A percentile compares a stretch with the other conserved stretches of the same genome.
These are phyloP conservation scores for Teunomyces kruisii DNA, from an alignment of 805 yeast species.

Conservation along the genomic window DNA sequence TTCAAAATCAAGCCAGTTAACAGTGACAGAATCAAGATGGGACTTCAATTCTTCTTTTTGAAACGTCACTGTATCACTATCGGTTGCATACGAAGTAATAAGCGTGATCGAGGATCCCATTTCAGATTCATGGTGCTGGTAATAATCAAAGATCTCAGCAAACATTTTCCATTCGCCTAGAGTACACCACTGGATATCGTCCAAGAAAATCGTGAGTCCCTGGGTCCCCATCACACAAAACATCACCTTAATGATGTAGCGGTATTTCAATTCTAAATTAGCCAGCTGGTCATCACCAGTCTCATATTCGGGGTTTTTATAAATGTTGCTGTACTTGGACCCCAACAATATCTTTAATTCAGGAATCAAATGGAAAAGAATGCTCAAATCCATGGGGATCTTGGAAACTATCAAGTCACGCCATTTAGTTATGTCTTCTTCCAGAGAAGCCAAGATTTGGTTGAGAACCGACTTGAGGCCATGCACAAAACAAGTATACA, in stretches of 20 bases:
- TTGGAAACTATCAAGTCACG: constrained; percentile 37
- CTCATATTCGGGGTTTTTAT: constrained; percentile 3
- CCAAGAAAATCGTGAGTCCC: constrained; percentile 46
- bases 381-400: constrained; percentile 41
- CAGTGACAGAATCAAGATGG: not conserved
- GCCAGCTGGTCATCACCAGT: constrained; percentile 18
- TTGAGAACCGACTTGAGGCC: constrained; percentile 38
- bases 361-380: constrained; percentile 43
- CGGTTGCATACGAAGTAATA: constrained; percentile 8
- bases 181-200: constrained; percentile 48
- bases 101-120: constrained; percentile 10
- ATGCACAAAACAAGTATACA: constrained; percentile 35
- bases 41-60: not conserved
- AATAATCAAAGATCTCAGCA: constrained; percentile 25
- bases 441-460: constrained; percentile 42
- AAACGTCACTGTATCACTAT: not conserved
- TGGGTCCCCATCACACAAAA: constrained; percentile 39
- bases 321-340: constrained; percentile 26
- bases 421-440: constrained; percentile 37
- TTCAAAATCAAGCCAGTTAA: constrained; percentile 10
- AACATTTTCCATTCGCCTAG: constrained; percentile 27
- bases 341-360: constrained; percentile 46
- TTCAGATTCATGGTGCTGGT: constrained; percentile 9
- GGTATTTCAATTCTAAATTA: constrained; percentile 38
- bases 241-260: constrained; percentile 42